Percentiles rank a stretch among this genome's conserved stretches.
These are phyloP conservation scores for Spongospora subterranea DNA, from an alignment of 208 protist species.

Conservation along the genomic window DNA sequence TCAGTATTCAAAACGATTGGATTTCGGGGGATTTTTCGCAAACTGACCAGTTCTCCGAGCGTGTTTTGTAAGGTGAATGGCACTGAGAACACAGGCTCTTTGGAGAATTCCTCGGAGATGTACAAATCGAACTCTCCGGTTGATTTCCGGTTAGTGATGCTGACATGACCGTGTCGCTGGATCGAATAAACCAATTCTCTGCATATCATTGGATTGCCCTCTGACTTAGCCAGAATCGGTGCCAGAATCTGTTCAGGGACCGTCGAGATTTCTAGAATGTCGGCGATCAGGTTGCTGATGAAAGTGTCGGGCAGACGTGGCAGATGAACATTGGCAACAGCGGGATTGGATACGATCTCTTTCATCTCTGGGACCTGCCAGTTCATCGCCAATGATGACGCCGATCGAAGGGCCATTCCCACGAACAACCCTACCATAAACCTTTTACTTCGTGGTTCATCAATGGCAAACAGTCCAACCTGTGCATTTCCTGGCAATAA, in stretches of 20 bases:
- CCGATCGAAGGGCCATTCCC: not conserved
- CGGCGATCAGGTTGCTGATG: not conserved
- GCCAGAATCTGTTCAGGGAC: not conserved
- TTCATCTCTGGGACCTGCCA: not conserved
- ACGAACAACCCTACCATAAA: not conserved
- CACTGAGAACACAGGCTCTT: not conserved
- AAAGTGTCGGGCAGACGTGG: not conserved
- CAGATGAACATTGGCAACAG: not conserved
- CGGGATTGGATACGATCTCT: not conserved
- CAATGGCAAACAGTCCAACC: not conserved
- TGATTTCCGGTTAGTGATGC: not conserved
- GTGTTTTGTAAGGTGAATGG: slow-evolving; percentile 49
- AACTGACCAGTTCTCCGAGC: slow-evolving; percentile 19
- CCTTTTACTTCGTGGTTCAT: not conserved
- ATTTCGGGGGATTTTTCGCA: too few relatives aligned
- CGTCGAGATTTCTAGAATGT: not conserved
- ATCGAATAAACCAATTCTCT: slow-evolving; percentile 11
- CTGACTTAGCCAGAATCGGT: not conserved
- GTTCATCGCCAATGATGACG: not conserved
- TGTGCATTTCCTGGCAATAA: not conserved
- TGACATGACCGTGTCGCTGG: not conserved
- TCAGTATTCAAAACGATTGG: not conserved
- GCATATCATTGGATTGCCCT: slow-evolving; percentile 52
- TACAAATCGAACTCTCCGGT: not conserved
- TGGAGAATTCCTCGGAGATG: not conserved